phyloP scores from a whole-genome alignment of 805 yeast genomes.

The Candida endomychidarum region DNA sequence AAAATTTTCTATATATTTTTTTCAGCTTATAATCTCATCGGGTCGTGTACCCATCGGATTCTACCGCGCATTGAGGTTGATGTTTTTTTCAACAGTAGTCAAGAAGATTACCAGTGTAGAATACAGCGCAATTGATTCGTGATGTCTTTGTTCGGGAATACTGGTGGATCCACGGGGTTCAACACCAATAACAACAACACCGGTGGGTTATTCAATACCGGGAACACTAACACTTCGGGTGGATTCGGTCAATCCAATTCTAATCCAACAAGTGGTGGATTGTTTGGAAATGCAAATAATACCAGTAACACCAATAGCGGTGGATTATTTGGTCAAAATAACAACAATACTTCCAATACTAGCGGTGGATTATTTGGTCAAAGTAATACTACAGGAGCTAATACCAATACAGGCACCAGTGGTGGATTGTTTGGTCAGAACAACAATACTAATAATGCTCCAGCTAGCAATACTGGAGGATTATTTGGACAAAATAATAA shows the following conservation, averaged over 20 bases:
- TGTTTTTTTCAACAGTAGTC: conserved; percentile 4
- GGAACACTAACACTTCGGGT: not conserved
- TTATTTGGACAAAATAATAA: conserved; percentile 1
- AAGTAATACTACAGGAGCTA: conserved; percentile 2
- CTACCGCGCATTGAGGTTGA: not conserved
- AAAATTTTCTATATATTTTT: conserved; percentile 4
- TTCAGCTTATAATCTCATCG: conserved; percentile 5
- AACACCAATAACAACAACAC: not conserved
- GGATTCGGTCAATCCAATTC: not conserved
- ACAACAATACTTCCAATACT: not conserved
- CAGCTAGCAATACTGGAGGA: not conserved
- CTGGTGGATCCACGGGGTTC: conserved; percentile 5
- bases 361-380: conserved; percentile 6
- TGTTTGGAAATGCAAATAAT: not conserved
- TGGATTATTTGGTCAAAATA: conserved; percentile 4
- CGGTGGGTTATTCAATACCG: conserved; percentile 4
- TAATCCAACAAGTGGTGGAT: conserved; percentile 6
- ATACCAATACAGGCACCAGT: conserved; percentile 4
- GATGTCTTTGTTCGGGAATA: conserved; percentile 16
- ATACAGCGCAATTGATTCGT: conserved; percentile 1
- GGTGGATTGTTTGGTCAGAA: not conserved
- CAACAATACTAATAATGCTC: not conserved
- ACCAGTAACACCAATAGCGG: not conserved
- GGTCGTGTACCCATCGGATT: conserved; percentile 4
- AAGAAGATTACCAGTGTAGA: not conserved